phyloP scores from a whole-genome alignment of 176 grass and related monocot species.

The Aechmea fasciata region DNA sequence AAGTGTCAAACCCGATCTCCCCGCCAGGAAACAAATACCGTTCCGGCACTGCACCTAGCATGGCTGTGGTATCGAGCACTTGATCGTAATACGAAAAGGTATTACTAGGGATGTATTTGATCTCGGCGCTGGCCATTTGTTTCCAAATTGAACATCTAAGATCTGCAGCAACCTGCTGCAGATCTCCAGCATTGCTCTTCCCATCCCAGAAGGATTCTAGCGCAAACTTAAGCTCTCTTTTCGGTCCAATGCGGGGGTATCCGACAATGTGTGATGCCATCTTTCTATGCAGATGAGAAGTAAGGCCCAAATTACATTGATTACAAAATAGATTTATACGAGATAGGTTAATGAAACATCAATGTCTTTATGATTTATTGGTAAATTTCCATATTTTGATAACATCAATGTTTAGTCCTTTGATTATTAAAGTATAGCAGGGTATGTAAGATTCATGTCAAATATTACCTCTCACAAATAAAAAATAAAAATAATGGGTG shows the following conservation, averaged over 20 bases:
- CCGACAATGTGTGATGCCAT: constrained; percentile 96
- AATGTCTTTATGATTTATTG: too few relatives aligned
- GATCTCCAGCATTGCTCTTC: constrained; percentile 72
- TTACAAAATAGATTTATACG: background rate
- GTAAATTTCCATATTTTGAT: too few relatives aligned
- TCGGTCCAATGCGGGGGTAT: constrained; percentile 96
- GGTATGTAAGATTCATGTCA: too few relatives aligned
- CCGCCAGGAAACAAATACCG: constrained; percentile 69
- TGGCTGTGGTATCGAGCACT: constrained; percentile 83
- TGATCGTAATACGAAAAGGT: constrained; percentile 97
- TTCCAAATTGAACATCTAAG: constrained; percentile 83
- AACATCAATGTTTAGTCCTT: too few relatives aligned
- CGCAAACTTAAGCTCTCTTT: constrained; percentile 98
- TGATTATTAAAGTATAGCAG: too few relatives aligned
- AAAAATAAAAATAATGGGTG: too few relatives aligned
- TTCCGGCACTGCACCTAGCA: constrained; percentile 90
- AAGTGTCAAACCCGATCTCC: constrained; percentile 73
- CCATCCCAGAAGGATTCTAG: constrained; percentile 97
- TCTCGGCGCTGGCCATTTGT: constrained; percentile 79
- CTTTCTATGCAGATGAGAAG: constrained; percentile 26
- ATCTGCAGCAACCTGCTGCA: constrained; percentile 74
- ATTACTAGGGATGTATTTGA: constrained; percentile 95
- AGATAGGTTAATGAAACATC: background rate
- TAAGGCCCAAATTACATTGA: background rate
- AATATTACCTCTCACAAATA: too few relatives aligned